Evolutionary conservation across 768 basidiomycete genomes (phyloP).

Genomic region (Mrakia frigida): DNA sequence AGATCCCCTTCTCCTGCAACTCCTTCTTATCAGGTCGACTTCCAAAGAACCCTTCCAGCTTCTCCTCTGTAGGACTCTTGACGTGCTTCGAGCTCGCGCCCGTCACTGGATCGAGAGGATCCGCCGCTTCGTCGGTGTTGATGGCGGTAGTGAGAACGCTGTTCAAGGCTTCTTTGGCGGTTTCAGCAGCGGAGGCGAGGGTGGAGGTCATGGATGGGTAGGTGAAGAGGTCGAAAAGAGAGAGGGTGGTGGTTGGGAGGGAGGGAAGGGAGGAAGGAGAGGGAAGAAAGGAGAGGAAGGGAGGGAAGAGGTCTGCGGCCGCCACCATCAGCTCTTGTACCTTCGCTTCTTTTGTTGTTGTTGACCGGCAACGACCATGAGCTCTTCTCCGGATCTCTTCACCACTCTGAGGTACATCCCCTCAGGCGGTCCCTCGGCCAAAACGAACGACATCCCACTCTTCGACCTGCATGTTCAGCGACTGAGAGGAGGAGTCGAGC

Average conservation of each 20-base stretch:
- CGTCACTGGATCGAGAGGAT: conserved; percentile 24
- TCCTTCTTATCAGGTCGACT: conserved; percentile 43
- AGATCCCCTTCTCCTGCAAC: conserved; percentile 63
- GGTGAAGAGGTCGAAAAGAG: background rate
- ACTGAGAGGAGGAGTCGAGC: background rate
- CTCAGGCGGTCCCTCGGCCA: background rate
- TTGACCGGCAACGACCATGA: background rate
- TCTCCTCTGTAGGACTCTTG: conserved; percentile 13
- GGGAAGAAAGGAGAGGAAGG: background rate
- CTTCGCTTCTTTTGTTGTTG: background rate
- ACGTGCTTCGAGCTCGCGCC: conserved; percentile 1
- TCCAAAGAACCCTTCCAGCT: conserved; percentile 15
- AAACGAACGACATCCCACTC: background rate
- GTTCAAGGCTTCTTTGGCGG: background rate
- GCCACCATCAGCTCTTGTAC: too few species aligned
- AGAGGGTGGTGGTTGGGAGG: background rate
- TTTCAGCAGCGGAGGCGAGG: conserved; percentile 1
- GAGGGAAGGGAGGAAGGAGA: background rate
- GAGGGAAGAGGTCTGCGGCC: too few species aligned
- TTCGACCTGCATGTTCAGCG: conserved; percentile 1
- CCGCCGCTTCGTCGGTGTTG: background rate
- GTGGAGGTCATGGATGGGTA: background rate
- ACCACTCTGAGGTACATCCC: background rate
- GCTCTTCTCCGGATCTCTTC: background rate
- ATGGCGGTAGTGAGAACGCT: conserved; percentile 2